Conservation (phyloP, 345 rosid genomes). For the Citrus cavaleriei region DNA sequence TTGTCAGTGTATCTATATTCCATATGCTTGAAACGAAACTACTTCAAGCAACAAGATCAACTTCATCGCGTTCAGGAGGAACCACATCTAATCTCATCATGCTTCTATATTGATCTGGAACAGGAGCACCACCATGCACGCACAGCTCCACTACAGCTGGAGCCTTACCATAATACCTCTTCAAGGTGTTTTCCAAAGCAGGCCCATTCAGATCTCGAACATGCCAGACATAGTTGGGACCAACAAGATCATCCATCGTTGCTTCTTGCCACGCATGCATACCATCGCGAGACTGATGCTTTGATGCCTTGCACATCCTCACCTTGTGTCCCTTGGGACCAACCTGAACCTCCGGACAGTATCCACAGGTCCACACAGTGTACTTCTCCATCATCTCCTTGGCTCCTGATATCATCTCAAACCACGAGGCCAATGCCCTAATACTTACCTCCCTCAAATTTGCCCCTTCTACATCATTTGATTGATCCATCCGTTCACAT, state of each 20-base stretch:
- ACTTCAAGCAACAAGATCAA: constrained; percentile 67
- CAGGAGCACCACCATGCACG: constrained; percentile 66
- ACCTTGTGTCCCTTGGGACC: constrained; percentile 93
- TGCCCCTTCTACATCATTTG: constrained; percentile 12
- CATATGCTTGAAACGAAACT: neutral
- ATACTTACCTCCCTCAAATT: constrained; percentile 43
- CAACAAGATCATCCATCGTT: constrained; percentile 59
- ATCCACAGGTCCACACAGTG: constrained; percentile 74
- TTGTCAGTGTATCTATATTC: neutral
- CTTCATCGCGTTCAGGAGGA: constrained; percentile 71
- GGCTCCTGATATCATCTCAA: constrained; percentile 64
- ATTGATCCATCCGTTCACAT: constrained; percentile 2
- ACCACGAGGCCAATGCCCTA: constrained; percentile 58
- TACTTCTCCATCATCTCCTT: constrained; percentile 60
- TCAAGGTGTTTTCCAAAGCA: constrained; percentile 56
- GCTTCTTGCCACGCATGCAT: constrained; percentile 96
- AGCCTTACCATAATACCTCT: constrained; percentile 83
- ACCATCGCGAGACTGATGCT: constrained; percentile 79
- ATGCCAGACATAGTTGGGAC: constrained; percentile 87
- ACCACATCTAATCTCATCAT: constrained; percentile 92
- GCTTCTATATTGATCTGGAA: constrained; percentile 64
- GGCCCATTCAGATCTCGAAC: constrained; percentile 49
- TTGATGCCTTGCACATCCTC: constrained; percentile 75
- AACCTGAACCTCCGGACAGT: constrained; percentile 85
- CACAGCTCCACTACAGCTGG: constrained; percentile 81